Conservation (phyloP, 2,329 filamentous ascomycete genomes). For the Fusarium newnesense region DNA sequence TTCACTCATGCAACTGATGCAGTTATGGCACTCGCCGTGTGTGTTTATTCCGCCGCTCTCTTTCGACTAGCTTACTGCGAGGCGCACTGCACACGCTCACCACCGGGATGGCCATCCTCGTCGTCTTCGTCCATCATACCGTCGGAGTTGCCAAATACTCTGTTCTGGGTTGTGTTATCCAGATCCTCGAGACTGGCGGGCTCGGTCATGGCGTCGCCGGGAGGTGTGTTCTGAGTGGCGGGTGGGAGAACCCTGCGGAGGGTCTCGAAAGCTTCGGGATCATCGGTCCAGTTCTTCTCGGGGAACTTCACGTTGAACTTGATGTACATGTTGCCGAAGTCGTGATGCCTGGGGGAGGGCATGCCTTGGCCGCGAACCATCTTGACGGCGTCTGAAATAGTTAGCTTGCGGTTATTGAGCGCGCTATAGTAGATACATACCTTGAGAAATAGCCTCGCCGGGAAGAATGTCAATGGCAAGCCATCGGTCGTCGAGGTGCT, state of each 20-base stretch:
- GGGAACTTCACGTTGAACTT: constrained; percentile 99
- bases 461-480: constrained; percentile 91
- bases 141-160: constrained; percentile 73
- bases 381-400: constrained; percentile 80
- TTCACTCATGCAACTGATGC: constrained; percentile 24
- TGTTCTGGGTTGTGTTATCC: constrained; percentile 72
- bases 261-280: constrained; percentile 76
- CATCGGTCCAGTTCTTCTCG: constrained; percentile 75
- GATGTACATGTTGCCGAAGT: constrained; percentile 95
- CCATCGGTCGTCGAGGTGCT: constrained; percentile 98
- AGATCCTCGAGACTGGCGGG: constrained; percentile 88
- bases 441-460: constrained; percentile 92
- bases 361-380: constrained; percentile 97
- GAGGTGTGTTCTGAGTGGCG: constrained; percentile 71
- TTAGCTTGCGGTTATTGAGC: constrained; percentile 35
- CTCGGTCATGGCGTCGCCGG: constrained; percentile 89
- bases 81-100: constrained; percentile 85
- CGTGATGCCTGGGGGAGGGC: constrained; percentile 95
- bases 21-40: constrained; percentile 23
- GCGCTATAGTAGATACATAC: constrained; percentile 62
- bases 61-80: constrained; percentile 73
- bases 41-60: constrained; percentile 30
- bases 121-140: constrained; percentile 78
- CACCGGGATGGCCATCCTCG: constrained; percentile 78
- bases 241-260: constrained; percentile 89